Conservation (phyloP, 2,329 filamentous ascomycete species). For the Trichoderma hamatum region DNA sequence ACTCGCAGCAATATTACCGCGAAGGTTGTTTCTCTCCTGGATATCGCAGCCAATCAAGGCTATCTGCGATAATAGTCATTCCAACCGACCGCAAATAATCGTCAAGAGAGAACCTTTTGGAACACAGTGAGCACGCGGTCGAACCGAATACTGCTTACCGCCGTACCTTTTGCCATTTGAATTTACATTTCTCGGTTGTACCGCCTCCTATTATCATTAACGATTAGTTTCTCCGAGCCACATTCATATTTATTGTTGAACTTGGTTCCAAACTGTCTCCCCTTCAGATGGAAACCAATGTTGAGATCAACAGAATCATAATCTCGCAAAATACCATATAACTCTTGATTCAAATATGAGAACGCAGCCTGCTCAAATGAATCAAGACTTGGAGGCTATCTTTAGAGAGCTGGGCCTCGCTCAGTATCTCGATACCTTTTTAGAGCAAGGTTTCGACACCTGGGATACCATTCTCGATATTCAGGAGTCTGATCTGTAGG, state of each 20-base stretch:
- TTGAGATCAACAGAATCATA: slow-evolving; percentile 11
- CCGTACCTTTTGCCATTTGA: neutral
- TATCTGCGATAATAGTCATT: neutral
- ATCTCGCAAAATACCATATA: slow-evolving; percentile 3
- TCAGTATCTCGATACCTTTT: slow-evolving; percentile 73
- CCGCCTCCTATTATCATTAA: neutral
- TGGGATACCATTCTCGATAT: slow-evolving; percentile 86
- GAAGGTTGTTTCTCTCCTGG: neutral
- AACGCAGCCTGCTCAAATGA: slow-evolving; percentile 43
- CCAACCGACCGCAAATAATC: neutral
- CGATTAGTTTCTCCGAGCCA: neutral
- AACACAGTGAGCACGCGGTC: neutral
- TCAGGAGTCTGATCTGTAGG: slow-evolving; percentile 79
- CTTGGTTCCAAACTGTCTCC: neutral
- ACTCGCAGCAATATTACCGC: neutral
- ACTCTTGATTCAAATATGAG: neutral
- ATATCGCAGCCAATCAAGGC: neutral
- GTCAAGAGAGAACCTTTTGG: neutral
- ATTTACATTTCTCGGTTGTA: neutral
- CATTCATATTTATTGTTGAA: neutral
- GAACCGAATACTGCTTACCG: neutral
- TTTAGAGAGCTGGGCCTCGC: slow-evolving; percentile 76
- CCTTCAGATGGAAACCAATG: slow-evolving; percentile 27
- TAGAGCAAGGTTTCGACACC: slow-evolving; percentile 80
- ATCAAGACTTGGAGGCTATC: slow-evolving; percentile 63